Percentiles rank a stretch among this genome's conserved stretches.
phyloP scores from a whole-genome alignment of 495 filamentous ascomycete species.

The Aspergillus sclerotioniger region DNA sequence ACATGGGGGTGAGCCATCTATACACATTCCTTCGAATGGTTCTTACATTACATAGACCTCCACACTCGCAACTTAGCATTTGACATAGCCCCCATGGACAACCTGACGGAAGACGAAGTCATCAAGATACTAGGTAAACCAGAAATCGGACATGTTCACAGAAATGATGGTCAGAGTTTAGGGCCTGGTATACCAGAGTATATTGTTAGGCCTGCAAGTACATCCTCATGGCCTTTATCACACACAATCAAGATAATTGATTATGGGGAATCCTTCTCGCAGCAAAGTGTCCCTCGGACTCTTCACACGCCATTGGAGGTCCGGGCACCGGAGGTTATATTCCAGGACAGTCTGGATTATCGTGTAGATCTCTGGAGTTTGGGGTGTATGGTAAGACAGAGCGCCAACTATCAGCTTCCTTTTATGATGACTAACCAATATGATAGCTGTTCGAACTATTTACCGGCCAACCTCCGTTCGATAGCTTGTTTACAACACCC shows the following conservation, averaged over 20 bases:
- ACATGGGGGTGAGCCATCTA: slow-evolving; percentile 39
- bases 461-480: slow-evolving; percentile 35
- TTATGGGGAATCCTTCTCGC: slow-evolving; percentile 43
- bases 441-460: slow-evolving; percentile 43
- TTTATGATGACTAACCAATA: slow-evolving; percentile 14
- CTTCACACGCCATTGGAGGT: slow-evolving; percentile 36
- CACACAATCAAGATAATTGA: slow-evolving; percentile 39
- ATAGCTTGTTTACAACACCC: slow-evolving; percentile 32
- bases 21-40: not conserved
- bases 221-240: slow-evolving; percentile 18
- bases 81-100: slow-evolving; percentile 21
- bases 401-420: slow-evolving; percentile 2
- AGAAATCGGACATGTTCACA: slow-evolving; percentile 31
- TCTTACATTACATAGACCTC: slow-evolving; percentile 33
- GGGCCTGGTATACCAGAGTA: slow-evolving; percentile 34
- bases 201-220: slow-evolving; percentile 30
- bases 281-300: slow-evolving; percentile 19
- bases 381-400: slow-evolving; percentile 37
- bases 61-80: slow-evolving; percentile 51
- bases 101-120: slow-evolving; percentile 27
- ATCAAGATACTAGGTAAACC: slow-evolving; percentile 37
- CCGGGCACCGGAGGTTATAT: slow-evolving; percentile 44
- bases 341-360: slow-evolving; percentile 33
- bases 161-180: slow-evolving; percentile 31
- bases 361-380: slow-evolving; percentile 45